Base-by-base conservation (phyloP, 768 basidiomycete species). In the Daedaleopsis sinensis region DNA sequence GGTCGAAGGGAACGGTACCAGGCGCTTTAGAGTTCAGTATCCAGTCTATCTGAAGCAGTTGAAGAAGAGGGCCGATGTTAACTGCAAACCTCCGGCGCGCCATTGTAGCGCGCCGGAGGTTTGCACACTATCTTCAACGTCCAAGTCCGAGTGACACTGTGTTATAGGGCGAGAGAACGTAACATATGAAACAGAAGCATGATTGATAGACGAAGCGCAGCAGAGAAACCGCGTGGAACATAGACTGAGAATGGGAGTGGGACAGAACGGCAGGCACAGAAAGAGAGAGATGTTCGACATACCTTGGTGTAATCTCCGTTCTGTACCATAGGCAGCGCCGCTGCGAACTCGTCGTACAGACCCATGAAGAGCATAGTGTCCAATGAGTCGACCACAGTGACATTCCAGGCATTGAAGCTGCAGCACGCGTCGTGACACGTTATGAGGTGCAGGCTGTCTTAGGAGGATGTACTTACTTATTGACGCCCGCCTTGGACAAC, bases 361-460 rank as follows among this genome's bases (percentile, higher is more conserved):
- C 80, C 89, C 85, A 95, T 88, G 23, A 97, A 76, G 11, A 90
- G 75, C 80, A 96, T 88, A 0, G 92, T 93, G 68, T 95, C 93
- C 3, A 96, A 78, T 9, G 92, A 86, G 70, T 96, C 94, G 57
- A 91, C 83, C 54, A 84, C 80, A 6, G 90, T 86, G 2, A 89
- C 84, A 24, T 88, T 89, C 90, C 90, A 92, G 4, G 87, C 88
- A 69, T 91, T 91, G 71, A 90, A 89, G 58, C 89, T 91, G 39
- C 44, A 21, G 2, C 18, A 10, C 4, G 44, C 44, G 44, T 24
- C 15, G 18, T 3, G 18, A 43, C 50, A 35, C 8, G 44, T 24
- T 37, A 47, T 24, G 46, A 24, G 57, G 12, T 24, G 10, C 13
- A 13, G 38, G 13, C 15, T 10, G 27, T 12, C 18, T 7, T 9